phyloP scores from a whole-genome alignment of 2,329 filamentous ascomycete genomes.

The Aschersonia sp. region DNA sequence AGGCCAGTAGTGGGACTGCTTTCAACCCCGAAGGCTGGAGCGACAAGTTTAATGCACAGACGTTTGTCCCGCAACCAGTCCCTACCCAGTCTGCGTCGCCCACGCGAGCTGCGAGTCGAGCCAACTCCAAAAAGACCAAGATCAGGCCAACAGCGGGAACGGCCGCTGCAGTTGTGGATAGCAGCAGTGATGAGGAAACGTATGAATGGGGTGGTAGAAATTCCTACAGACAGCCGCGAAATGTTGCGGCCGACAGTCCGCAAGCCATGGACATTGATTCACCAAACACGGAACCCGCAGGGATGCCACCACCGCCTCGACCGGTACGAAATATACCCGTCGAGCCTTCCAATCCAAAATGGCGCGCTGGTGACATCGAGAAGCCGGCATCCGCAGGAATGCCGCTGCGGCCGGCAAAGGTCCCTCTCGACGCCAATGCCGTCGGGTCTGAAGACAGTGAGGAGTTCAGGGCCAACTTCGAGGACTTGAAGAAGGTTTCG shows the following conservation, averaged over 20 bases:
- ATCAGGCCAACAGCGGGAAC: conserved; percentile 34
- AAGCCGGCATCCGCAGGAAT: conserved; percentile 10
- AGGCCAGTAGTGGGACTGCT: conserved; percentile 14
- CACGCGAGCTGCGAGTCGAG: conserved; percentile 23
- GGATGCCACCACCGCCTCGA: conserved; percentile 6
- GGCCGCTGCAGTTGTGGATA: conserved; percentile 31
- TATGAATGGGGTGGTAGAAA: conserved; percentile 20
- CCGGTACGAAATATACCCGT: conserved; percentile 37
- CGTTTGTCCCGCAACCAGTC: conserved; percentile 32
- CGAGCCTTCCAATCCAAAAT: conserved; percentile 44
- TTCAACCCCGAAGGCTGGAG: conserved; percentile 41
- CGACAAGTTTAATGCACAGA: conserved; percentile 37
- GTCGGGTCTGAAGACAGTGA: conserved; percentile 41
- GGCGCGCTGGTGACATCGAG: conserved; percentile 35
- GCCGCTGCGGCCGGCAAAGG: conserved; percentile 5
- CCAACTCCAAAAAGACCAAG: conserved; percentile 44
- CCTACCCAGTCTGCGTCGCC: conserved; percentile 27
- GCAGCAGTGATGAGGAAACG: conserved; percentile 28
- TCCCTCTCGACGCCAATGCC: conserved; percentile 17
- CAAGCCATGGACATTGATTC: conserved; percentile 54
- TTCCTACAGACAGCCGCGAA: conserved; percentile 11
- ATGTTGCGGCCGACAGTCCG: conserved; percentile 25
- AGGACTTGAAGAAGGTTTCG: conserved; percentile 40
- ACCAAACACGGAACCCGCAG: conserved; percentile 19
- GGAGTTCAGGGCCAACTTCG: conserved; percentile 37